Evolutionary conservation across 2,329 filamentous ascomycete genomes (phyloP).

Genomic region (Talaromyces marneffei): DNA sequence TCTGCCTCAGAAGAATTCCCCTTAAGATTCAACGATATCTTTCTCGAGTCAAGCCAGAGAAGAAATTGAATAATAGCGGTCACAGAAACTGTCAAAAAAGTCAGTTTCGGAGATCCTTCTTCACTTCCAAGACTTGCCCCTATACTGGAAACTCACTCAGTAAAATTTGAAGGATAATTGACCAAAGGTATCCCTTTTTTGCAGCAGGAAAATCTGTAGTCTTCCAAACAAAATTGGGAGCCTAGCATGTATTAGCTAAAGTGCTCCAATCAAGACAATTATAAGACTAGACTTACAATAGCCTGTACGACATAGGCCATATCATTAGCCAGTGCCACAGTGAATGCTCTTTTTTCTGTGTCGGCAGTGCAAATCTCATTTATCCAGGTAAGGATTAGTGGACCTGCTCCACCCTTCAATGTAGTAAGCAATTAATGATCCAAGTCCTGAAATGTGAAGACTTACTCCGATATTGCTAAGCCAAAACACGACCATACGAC

Average conservation of each 20-base stretch:
- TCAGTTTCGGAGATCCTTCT: neutral
- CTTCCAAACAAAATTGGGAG: conserved; percentile 41
- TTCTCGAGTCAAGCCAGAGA: conserved; percentile 15
- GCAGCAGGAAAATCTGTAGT: conserved; percentile 37
- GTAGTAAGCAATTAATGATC: neutral
- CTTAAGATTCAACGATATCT: neutral
- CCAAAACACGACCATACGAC: conserved; percentile 37
- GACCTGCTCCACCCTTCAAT: conserved; percentile 29
- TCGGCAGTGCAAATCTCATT: conserved; percentile 31
- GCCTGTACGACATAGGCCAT: conserved; percentile 32
- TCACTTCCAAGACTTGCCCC: neutral
- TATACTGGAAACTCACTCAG: conserved; percentile 24
- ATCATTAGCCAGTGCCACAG: conserved; percentile 29
- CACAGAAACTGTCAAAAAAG: conserved; percentile 19
- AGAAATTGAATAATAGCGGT: conserved; percentile 27
- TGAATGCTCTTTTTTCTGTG: conserved; percentile 28
- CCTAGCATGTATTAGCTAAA: conserved; percentile 10
- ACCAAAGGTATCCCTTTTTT: conserved; percentile 34
- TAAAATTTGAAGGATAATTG: conserved; percentile 30
- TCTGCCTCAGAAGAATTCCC: neutral
- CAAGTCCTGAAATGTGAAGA: neutral
- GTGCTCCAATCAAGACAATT: neutral
- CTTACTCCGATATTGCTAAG: conserved; percentile 32
- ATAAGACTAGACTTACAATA: conserved; percentile 23
- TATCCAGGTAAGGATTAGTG: conserved; percentile 35